Conservation (phyloP, 805 yeast genomes). For the Soucietia sequanensis region DNA sequence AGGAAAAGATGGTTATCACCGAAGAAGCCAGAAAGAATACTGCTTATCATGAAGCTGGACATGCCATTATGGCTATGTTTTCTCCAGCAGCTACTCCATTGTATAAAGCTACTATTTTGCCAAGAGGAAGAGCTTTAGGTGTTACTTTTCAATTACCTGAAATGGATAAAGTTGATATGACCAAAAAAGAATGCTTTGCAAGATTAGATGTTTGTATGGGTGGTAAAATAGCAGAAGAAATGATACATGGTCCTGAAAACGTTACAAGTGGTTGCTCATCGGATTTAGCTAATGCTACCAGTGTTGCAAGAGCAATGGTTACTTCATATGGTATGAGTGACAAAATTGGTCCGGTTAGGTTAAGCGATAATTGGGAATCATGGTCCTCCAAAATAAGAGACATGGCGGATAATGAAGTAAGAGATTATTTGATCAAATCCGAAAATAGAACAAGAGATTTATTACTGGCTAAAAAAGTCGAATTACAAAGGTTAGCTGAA, state of each 20-base stretch:
- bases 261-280: slow-evolving; percentile 95
- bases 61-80: slow-evolving; percentile 95
- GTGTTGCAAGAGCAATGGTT: slow-evolving; percentile 95
- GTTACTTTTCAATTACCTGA: slow-evolving; percentile 97
- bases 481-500: slow-evolving; percentile 84
- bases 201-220: slow-evolving; percentile 98
- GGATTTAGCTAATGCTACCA: slow-evolving; percentile 86
- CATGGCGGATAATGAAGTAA: slow-evolving; percentile 89
- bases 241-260: slow-evolving; percentile 85
- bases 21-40: slow-evolving; percentile 92
- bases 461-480: slow-evolving; percentile 59
- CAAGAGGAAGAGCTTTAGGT: slow-evolving; percentile 96
- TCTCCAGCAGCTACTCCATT: slow-evolving; percentile 93
- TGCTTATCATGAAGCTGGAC: slow-evolving; percentile 99
- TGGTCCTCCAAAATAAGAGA: slow-evolving; percentile 92
- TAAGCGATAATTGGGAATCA: slow-evolving; percentile 88
- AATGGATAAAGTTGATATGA: slow-evolving; percentile 95
- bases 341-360: slow-evolving; percentile 85
- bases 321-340: slow-evolving; percentile 96
- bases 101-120: slow-evolving; percentile 94
- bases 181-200: slow-evolving; percentile 85
- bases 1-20: slow-evolving; percentile 95
- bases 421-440: slow-evolving; percentile 68
- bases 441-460: slow-evolving; percentile 77
- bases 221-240: slow-evolving; percentile 95